A percentile compares a stretch with the other conserved stretches of the same genome.
Conservation (phyloP, 2,329 filamentous ascomycete genomes). For the Thelonectria olida region DNA sequence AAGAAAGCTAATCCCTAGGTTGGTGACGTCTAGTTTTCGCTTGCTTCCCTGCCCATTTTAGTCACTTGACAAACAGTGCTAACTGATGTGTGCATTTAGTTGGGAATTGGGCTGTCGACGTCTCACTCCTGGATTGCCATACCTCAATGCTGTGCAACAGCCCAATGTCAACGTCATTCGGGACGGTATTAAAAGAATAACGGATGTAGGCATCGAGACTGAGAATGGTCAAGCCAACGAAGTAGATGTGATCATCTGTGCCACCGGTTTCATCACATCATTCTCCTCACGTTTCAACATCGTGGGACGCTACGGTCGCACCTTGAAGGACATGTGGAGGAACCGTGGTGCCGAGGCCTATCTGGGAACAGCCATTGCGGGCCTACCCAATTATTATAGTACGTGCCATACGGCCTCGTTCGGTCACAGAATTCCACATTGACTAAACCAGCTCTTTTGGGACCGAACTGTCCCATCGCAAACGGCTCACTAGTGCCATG, state of each 20-base stretch:
- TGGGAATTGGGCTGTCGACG: constrained; percentile 59
- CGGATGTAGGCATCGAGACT: constrained; percentile 57
- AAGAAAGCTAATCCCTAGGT: no score
- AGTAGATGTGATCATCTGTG: constrained; percentile 65
- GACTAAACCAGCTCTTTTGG: no score
- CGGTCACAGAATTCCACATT: no score
- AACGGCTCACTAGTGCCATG: no score
- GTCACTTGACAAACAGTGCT: no score
- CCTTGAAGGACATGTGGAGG: constrained; percentile 62
- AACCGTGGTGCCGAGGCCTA: constrained; percentile 57
- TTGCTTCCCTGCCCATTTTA: no score
- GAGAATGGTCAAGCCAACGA: constrained; percentile 57
- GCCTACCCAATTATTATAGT: constrained; percentile 66
- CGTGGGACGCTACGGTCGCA: constrained; percentile 55
- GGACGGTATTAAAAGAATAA: constrained; percentile 47
- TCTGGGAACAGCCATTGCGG: constrained; percentile 61
- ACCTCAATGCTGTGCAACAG: constrained; percentile 56
- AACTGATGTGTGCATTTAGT: no score
- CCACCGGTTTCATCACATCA: constrained; percentile 65
- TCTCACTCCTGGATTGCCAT: constrained; percentile 60
- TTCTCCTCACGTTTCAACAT: constrained; percentile 63
- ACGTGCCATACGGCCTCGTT: no score
- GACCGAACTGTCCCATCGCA: constrained; percentile 51
- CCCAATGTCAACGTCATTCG: constrained; percentile 60
- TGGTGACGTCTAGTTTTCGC: no score